These are phyloP conservation scores for Isoetes taiwanensis DNA, from an alignment of 75 land plant genomes.

Conservation along the genomic window DNA sequence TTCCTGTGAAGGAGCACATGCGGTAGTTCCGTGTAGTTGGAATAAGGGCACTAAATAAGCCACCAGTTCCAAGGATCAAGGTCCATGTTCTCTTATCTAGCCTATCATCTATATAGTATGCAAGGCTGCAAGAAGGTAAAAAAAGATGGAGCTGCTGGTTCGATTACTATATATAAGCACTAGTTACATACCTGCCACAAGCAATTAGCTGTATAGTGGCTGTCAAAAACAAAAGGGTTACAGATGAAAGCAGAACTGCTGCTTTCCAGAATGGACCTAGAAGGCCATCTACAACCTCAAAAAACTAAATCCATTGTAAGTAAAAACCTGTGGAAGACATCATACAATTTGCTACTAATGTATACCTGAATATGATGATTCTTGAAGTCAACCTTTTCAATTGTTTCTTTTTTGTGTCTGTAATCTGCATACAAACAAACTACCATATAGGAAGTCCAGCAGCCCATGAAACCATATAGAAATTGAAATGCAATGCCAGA, in stretches of 20 bases:
- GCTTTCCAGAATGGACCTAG: no score
- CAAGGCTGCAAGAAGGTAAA: conserved; percentile 23
- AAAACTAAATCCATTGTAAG: no score
- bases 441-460: conserved; percentile 39
- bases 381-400: no score
- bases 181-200: conserved; percentile 32
- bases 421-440: conserved; percentile 31
- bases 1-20: conserved; percentile 12
- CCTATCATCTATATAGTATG: conserved; percentile 37
- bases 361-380: no score
- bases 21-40: conserved; percentile 30
- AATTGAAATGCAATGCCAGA: conserved; percentile 33
- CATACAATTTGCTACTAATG: no score
- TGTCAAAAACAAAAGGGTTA: conserved; percentile 31
- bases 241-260: conserved; percentile 50
- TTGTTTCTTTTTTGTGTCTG: no score
- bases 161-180: not conserved
- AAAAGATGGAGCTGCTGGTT: not conserved
- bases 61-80: conserved; percentile 36
- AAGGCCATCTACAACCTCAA: no score
- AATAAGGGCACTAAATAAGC: conserved; percentile 8
- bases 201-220: conserved; percentile 44
- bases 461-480: conserved; percentile 31
- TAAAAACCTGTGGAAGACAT: no score
- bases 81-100: conserved; percentile 48